phyloP scores from a whole-genome alignment of 495 filamentous ascomycete species.

The Hyaloscypha finlandica region DNA sequence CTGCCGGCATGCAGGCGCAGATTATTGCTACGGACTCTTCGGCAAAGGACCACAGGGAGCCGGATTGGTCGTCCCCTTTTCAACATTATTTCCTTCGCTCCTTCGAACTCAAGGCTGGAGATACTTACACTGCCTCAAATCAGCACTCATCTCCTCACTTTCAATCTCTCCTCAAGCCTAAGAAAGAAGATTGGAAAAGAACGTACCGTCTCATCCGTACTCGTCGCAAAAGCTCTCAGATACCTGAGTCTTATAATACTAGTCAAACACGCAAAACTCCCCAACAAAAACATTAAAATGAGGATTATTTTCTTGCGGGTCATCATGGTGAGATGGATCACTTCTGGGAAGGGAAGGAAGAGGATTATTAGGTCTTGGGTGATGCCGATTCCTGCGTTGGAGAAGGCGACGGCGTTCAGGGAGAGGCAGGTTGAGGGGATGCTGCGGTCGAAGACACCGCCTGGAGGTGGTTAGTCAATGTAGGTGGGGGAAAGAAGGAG shows the following conservation, averaged over 20 bases:
- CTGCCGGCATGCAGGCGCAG: not conserved
- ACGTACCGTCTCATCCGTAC: not conserved
- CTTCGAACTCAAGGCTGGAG: no score
- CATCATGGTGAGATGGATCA: not conserved
- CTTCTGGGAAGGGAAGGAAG: not conserved
- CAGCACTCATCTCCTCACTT: not conserved
- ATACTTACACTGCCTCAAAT: not conserved
- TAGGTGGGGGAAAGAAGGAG: not conserved
- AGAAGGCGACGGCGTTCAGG: not conserved
- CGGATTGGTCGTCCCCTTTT: not conserved
- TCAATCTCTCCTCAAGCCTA: no score
- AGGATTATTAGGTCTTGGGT: not conserved
- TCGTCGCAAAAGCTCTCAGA: not conserved
- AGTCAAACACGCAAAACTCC: not conserved
- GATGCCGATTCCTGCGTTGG: not conserved
- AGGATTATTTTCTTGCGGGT: not conserved
- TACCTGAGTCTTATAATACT: not conserved
- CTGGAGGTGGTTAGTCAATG: not conserved
- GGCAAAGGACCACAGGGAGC: not conserved
- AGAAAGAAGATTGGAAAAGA: not conserved
- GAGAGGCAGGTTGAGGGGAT: not conserved
- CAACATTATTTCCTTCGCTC: no score
- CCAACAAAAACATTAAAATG: not conserved
- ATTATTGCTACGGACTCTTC: not conserved
- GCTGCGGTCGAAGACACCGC: not conserved